Evolutionary conservation across 352 stramenopile species (phyloP).

Genomic region (Globisporangium emineosum): DNA sequence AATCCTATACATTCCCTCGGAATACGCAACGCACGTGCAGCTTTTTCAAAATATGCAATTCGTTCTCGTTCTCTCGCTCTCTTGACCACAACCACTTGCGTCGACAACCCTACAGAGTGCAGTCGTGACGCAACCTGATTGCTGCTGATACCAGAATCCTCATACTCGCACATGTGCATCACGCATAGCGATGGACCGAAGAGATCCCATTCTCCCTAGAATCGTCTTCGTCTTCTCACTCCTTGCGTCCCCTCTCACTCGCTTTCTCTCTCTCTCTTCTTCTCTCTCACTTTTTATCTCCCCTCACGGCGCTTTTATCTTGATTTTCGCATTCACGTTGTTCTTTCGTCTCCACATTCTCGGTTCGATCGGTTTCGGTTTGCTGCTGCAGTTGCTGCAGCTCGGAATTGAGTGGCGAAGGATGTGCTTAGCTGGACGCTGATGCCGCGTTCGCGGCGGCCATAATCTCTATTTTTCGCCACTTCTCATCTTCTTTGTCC

Average conservation of each 20-base stretch:
- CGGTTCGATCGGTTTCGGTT: background rate
- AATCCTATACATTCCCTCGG: slow-evolving; percentile 10
- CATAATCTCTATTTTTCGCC: slow-evolving; percentile 92
- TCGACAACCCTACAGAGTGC: background rate
- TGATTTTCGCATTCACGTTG: slow-evolving; percentile 2
- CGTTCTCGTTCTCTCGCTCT: slow-evolving; percentile 1
- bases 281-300: slow-evolving; percentile 15
- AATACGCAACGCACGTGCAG: slow-evolving; percentile 5
- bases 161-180: slow-evolving; percentile 19
- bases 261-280: slow-evolving; percentile 6
- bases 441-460: slow-evolving; percentile 62
- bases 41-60: slow-evolving; percentile 19
- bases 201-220: slow-evolving; percentile 1
- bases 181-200: slow-evolving; percentile 15
- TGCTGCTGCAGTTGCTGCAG: slow-evolving; percentile 7
- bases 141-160: slow-evolving; percentile 10
- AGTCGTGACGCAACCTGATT: slow-evolving; percentile 3
- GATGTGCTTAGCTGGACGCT: slow-evolving; percentile 26
- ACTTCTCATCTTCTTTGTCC: slow-evolving; percentile 87
- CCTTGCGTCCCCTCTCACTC: slow-evolving; percentile 6
- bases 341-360: slow-evolving; percentile 7
- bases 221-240: background rate
- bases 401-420: slow-evolving; percentile 11
- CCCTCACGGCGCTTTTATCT: slow-evolving; percentile 15
- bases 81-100: slow-evolving; percentile 8